These are phyloP conservation scores for Wickerhamomyces sp. DNA, from an alignment of 1,139 yeast genomes.

Conservation along the genomic window DNA sequence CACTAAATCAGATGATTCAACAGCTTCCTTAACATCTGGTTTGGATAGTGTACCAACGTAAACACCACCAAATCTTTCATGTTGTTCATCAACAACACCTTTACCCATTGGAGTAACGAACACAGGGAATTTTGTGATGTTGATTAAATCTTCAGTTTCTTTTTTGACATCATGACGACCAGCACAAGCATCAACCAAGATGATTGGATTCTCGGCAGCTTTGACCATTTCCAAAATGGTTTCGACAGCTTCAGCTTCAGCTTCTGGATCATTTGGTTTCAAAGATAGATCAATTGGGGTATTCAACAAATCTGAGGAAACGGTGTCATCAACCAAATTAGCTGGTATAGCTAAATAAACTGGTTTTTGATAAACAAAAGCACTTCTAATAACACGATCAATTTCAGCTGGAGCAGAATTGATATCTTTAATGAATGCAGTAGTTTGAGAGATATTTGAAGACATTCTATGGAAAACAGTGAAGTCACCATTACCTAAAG, in stretches of 20 bases:
- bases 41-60: conserved; percentile 77
- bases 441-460: conserved; percentile 59
- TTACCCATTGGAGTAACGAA: conserved; percentile 92
- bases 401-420: conserved; percentile 61
- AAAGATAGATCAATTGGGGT: conserved; percentile 61
- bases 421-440: conserved; percentile 59
- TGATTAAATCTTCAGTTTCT: conserved; percentile 60
- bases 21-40: conserved; percentile 72
- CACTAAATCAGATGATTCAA: conserved; percentile 72
- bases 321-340: conserved; percentile 63
- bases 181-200: conserved; percentile 86
- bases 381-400: conserved; percentile 70
- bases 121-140: conserved; percentile 73
- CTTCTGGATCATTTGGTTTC: conserved; percentile 60
- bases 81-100: conserved; percentile 68
- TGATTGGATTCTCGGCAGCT: conserved; percentile 61
- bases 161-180: conserved; percentile 64
- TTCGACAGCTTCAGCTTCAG: conserved; percentile 69
- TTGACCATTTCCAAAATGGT: conserved; percentile 47
- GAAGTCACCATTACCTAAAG: conserved; percentile 82
- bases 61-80: conserved; percentile 79
- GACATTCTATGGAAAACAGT: conserved; percentile 76
- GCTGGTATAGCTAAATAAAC: conserved; percentile 83
- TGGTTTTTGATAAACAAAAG: conserved; percentile 72
- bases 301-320: conserved; percentile 50